Evolutionary conservation across 805 yeast genomes (phyloP), one percentile per base, ranked within the genome.

Genomic region (Hanseniaspora hatyaiensis): DNA sequence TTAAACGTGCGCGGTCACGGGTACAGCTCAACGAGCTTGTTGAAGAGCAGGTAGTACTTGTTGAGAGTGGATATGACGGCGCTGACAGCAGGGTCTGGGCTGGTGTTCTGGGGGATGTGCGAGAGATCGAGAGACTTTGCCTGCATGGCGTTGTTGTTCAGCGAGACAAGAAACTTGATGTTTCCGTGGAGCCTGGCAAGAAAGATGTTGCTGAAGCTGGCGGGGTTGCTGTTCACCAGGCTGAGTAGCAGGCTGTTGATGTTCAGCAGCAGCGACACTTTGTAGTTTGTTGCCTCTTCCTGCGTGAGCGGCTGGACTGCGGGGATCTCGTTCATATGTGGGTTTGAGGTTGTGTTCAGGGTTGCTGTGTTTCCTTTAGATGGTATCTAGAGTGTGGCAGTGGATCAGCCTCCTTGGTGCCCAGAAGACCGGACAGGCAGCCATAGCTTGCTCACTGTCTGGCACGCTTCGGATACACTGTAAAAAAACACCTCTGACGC

Each of bases 61-160:
- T 40, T 40, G 22, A 40, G 4, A 6, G 40, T 24, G 1, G 40
- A 37, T 26, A 37, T 24, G 2, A 28, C 18, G 31, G 39, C 15
- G 54, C 65, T 45, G 62, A 65, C 53, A 61, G 56, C 47, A 64
- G 64, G 4, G 62, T 64, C 18, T 63, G 73, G 20, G 78, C 79
- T n/a, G 16, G 2, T 37, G n/a, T 12, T 15, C 8, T 23, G 40
- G 1, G 40, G 30, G 3, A 37, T 37, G 8, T 23, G 30, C 3
- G 31, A 8, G 3, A 37, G 32, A 24, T 44, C 48, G 3, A 44
- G 18, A 3, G 41, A 11, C 13, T 30, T 36, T 9, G 16, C 20
- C 13, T 44, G 31, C 6, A 36, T 37, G 6, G 18, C n/a, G 6
- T 18, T 12, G 13, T 44, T 44, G 1, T 12, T 37, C 24, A 44